Evolutionary conservation across 768 basidiomycete species (phyloP).

Genomic region (Lanmaoa rubissima): DNA sequence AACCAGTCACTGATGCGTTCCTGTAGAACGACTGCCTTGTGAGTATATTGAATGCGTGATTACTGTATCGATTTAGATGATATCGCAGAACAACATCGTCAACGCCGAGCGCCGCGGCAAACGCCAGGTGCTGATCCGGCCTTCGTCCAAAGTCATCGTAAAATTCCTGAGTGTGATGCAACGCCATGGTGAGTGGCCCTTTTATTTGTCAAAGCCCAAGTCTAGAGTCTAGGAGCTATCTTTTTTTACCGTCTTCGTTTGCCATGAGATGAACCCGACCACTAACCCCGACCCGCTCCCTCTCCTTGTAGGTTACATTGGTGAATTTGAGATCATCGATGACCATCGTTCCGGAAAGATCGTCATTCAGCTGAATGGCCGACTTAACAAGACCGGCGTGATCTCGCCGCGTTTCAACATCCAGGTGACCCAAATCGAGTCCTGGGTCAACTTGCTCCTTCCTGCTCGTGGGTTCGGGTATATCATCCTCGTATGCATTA

Average conservation of each 20-base stretch:
- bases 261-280: background rate
- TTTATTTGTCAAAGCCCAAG: background rate
- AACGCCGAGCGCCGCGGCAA: conserved; percentile 99
- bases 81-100: conserved; percentile 89
- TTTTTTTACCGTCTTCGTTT: background rate
- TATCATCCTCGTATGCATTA: conserved; percentile 78
- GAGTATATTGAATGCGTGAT: conserved; percentile 17
- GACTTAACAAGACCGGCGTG: conserved; percentile 99
- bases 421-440: conserved; percentile 87
- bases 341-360: conserved; percentile 99
- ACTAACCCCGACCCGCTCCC: background rate
- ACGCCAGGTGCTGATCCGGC: conserved; percentile 97
- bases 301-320: conserved; percentile 77
- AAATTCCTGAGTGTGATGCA: conserved; percentile 99
- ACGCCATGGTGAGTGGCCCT: conserved; percentile 77
- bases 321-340: conserved; percentile 98
- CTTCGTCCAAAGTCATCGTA: conserved; percentile 96
- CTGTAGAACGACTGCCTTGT: conserved; percentile 57
- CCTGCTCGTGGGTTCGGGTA: conserved; percentile 96
- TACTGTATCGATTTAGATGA: background rate
- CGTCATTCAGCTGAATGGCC: conserved; percentile 96
- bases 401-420: conserved; percentile 99
- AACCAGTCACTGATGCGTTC: conserved; percentile 1
- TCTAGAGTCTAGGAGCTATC: too few species aligned
- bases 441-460: conserved; percentile 95